Evolutionary conservation across 225 moss, liverwort and hornwort species (phyloP).

Genomic region (Straminergon stramineum): DNA sequence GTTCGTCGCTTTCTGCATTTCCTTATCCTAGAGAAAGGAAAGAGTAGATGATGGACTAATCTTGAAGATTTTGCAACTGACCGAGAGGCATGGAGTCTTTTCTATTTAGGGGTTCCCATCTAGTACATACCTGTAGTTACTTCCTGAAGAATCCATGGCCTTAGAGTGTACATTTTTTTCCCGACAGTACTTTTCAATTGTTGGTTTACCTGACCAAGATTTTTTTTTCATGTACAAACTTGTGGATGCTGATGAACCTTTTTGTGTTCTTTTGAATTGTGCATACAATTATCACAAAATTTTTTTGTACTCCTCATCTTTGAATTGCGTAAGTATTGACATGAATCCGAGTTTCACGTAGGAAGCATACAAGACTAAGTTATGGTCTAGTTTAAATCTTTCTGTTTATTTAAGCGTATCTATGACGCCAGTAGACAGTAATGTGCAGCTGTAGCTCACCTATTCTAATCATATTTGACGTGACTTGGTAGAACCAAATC

Average conservation of each 20-base stretch:
- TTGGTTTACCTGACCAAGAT: neutral
- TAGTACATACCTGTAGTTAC: conserved; percentile 33
- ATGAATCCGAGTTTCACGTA: neutral
- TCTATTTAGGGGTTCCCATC: neutral
- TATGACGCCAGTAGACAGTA: neutral
- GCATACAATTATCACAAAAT: neutral
- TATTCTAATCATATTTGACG: neutral
- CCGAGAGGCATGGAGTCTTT: neutral
- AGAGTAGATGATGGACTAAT: neutral
- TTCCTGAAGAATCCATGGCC: neutral
- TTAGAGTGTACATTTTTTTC: conserved; percentile 14
- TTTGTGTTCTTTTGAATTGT: neutral
- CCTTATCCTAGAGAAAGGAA: neutral
- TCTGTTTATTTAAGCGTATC: neutral
- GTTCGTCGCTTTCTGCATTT: neutral
- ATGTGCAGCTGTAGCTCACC: neutral
- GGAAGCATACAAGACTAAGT: neutral
- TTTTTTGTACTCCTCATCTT: neutral
- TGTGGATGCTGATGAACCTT: neutral
- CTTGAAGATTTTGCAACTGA: conserved; percentile 19
- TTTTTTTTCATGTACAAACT: conserved; percentile 3
- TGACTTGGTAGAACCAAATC: neutral
- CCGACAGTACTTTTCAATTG: neutral
- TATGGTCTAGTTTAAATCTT: neutral
- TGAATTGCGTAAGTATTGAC: neutral